Evolutionary conservation across 2,329 filamentous ascomycete species (phyloP).

Genomic region (Alternaria atra): DNA sequence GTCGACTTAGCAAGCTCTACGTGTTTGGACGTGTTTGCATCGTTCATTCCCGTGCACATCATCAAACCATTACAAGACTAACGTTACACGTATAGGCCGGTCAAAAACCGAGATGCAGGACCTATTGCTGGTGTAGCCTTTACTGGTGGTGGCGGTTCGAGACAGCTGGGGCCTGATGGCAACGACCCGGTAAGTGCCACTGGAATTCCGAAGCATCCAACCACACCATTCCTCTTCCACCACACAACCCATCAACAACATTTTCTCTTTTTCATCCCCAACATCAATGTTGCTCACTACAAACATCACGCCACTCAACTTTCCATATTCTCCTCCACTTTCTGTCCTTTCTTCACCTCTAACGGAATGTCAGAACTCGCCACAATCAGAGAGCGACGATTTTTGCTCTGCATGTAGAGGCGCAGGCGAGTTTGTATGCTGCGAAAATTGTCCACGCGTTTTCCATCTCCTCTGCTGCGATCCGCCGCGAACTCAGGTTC

Average conservation of each 20-base stretch:
- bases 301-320: conserved; percentile 39
- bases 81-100: conserved; percentile 64
- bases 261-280: conserved; percentile 36
- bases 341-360: conserved; percentile 51
- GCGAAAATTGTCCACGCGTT: conserved; percentile 87
- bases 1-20: conserved; percentile 47
- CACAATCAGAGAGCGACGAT: conserved; percentile 77
- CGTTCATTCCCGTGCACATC: conserved; percentile 22
- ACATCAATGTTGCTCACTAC: conserved; percentile 47
- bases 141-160: conserved; percentile 66
- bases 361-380: conserved; percentile 52
- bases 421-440: conserved; percentile 87
- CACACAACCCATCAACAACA: conserved; percentile 45
- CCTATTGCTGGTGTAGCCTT: conserved; percentile 72
- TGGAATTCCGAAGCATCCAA: conserved; percentile 55
- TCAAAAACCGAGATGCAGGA: conserved; percentile 75
- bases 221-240: conserved; percentile 51
- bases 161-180: conserved; percentile 67
- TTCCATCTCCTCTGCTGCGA: conserved; percentile 92
- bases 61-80: conserved; percentile 42
- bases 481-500: conserved; percentile 65
- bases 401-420: conserved; percentile 87
- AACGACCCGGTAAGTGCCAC: conserved; percentile 62
- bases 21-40: conserved; percentile 44
- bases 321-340: conserved; percentile 48